Evolutionary conservation across 2,329 filamentous ascomycete species (phyloP), one percentile per base, ranked within the genome.

Genomic region (Stachybotrys echinatus): DNA sequence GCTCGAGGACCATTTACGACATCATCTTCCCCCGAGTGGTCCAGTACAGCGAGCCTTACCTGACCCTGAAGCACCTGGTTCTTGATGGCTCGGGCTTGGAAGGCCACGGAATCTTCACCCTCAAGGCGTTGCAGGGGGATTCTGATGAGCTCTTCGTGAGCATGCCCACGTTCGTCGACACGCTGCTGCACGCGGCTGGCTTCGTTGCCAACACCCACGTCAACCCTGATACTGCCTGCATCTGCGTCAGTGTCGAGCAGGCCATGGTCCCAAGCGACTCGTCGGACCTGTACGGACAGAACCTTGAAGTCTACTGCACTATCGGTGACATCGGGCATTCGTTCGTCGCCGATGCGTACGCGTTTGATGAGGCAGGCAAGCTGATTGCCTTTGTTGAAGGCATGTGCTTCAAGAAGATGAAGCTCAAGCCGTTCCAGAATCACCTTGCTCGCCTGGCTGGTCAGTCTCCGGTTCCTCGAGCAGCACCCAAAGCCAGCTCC

Each of bases 11-110:
- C 37, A 51, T 65, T 8, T 65, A 65, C 42, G 53, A 63, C 10
- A 52, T 56, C 43, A 58, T 65, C n/a, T 65, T 65, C 50, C 61
- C 61, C 19, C 58, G 62, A 20, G 62, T 65, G 8, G 62, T 65
- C 1, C 42, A 50, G 3, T 65, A 65, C 45, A 52, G 55, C 4
- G 50, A 54, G 6, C 58, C 55, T 3, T 63, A 60, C 48, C 48
- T 58, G 42, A 62, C 59, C 2, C 49, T 65, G 21, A 57, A 60
- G 19, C 48, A 57, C 4, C 58, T 65, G 7, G 54, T 53, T 12
- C 52, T 64, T 19, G 55, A 59, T 20, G 53, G 53, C 34, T 56
- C 55, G 4, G 55, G 61, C 2, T 52, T 57, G 6, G 46, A 46
- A 23, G 44, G 44, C 7, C 27, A 37, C 17, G 44, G 44, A 19